Evolutionary conservation across 306 rosid genomes (phyloP), one percentile per base, ranked within the genome.

Genomic region (Begonia loranthoides): DNA sequence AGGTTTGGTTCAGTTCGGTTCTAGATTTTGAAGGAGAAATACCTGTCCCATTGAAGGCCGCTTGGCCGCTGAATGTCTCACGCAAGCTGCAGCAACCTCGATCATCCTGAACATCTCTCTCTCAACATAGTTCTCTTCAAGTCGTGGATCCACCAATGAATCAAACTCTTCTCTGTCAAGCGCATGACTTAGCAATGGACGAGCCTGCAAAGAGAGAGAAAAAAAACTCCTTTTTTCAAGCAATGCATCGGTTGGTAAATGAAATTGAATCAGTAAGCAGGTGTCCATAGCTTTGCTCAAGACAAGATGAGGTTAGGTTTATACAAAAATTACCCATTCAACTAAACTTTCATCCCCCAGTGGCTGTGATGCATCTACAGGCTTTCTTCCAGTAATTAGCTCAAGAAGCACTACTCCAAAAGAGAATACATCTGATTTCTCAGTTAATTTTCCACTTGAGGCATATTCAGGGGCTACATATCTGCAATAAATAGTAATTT

Each of bases 1-100:
- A n/a, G n/a, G n/a, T n/a, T n/a, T n/a, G n/a, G n/a, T n/a, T n/a
- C n/a, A n/a, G n/a, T n/a, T n/a, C n/a, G n/a, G n/a, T n/a, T n/a
- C n/a, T n/a, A n/a, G n/a, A n/a, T n/a, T n/a, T n/a, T n/a, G 36
- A 28, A 28, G 8, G 36, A 28, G 36, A 28, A 28, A 40, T 66
- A 89, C 97, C 95, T 90, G 94, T 66, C 97, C 95, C 97, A 90
- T 82, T 47, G 73, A 68, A 14, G 97, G 94, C 63, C 97, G 78
- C 80, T 80, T 79, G 46, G 78, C 51, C 65, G 95, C 66, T 2
- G 87, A 83, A 58, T 85, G 90, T 15, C 85, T 73, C 69, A 85
- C 95, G 43, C 95, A 90, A 60, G 90, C 84, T 54, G 92, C 94
- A 56, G 95, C 85, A 70, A 80, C 58, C 65, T 71, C 76, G 55